Percentiles rank a stretch among this genome's conserved stretches.
These are phyloP conservation scores for Ophiocordyceps camponoti-leonardi DNA, from an alignment of 2,329 filamentous ascomycete species.

Conservation along the genomic window DNA sequence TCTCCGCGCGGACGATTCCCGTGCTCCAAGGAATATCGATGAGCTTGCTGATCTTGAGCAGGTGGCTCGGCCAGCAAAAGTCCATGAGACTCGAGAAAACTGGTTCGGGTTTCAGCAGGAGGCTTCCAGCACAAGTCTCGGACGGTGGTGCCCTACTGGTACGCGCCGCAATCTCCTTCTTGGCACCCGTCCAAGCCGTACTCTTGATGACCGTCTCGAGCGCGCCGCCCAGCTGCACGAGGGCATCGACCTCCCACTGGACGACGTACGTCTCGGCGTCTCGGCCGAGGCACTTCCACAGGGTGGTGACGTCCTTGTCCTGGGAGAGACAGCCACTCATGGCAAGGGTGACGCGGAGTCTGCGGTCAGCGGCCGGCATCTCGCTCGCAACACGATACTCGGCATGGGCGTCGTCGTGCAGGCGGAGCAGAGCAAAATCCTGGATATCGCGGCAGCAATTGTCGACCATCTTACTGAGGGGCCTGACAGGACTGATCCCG, in stretches of 20 bases:
- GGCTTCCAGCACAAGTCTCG: slow-evolving; percentile 3
- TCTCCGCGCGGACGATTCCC: slow-evolving; percentile 60
- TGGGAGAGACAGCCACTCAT: slow-evolving; percentile 68
- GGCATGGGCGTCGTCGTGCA: slow-evolving; percentile 30
- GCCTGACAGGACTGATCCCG: slow-evolving; percentile 74
- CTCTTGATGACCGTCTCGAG: slow-evolving; percentile 64
- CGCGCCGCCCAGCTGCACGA: slow-evolving; percentile 61
- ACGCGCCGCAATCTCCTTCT: slow-evolving; percentile 26
- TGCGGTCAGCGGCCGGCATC: slow-evolving; percentile 38
- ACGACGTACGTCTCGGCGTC: slow-evolving; percentile 68
- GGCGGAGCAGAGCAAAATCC: slow-evolving; percentile 73
- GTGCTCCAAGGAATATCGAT: slow-evolving; percentile 71
- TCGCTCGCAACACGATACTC: slow-evolving; percentile 31
- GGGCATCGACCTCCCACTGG: slow-evolving; percentile 63
- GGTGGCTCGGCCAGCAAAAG: slow-evolving; percentile 41
- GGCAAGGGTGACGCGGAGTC: slow-evolving; percentile 67
- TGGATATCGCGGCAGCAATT: slow-evolving; percentile 72
- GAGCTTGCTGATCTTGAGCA: slow-evolving; percentile 53
- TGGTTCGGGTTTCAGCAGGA: slow-evolving; percentile 6
- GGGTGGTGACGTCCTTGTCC: slow-evolving; percentile 48
- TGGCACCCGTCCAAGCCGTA: slow-evolving; percentile 61
- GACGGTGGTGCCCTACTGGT: slow-evolving; percentile 22
- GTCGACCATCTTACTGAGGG: slow-evolving; percentile 76
- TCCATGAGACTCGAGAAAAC: slow-evolving; percentile 39
- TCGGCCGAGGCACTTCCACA: slow-evolving; percentile 61